Percentiles rank a stretch among this genome's conserved stretches.
Evolutionary conservation across 2,329 filamentous ascomycete genomes (phyloP).

Genomic region (Colletotrichum lini): DNA sequence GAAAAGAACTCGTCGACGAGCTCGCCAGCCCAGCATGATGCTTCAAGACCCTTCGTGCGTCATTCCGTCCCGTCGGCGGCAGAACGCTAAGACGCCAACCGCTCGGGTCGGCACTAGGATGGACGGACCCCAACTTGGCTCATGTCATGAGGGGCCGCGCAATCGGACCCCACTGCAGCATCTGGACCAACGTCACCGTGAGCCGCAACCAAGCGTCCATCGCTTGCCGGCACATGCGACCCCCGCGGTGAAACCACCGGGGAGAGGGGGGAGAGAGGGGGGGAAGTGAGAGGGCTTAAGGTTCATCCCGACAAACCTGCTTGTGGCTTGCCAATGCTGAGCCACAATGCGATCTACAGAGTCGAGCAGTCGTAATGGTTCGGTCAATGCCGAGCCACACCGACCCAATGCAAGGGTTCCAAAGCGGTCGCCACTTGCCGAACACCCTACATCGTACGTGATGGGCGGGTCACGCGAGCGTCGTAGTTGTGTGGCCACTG

Average conservation of each 20-base stretch:
- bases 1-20: not conserved
- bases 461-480: slow-evolving; percentile 1
- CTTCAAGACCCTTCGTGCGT: slow-evolving; percentile 30
- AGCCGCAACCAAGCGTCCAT: not conserved
- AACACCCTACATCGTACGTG: not conserved
- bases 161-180: slow-evolving; percentile 25
- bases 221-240: slow-evolving; percentile 1
- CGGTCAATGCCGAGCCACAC: slow-evolving; percentile 26
- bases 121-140: slow-evolving; percentile 26
- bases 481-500: slow-evolving; percentile 13
- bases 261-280: too few species aligned
- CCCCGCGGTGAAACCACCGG: not conserved
- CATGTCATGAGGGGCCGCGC: slow-evolving; percentile 38
- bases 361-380: not conserved
- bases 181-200: slow-evolving; percentile 35
- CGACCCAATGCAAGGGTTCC: not conserved
- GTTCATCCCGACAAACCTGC: slow-evolving; percentile 4
- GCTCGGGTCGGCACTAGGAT: slow-evolving; percentile 21
- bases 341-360: slow-evolving; percentile 15
- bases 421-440: slow-evolving; percentile 3
- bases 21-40: slow-evolving; percentile 17
- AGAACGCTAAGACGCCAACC: slow-evolving; percentile 28
- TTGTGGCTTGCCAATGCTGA: slow-evolving; percentile 26
- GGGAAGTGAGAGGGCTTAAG: not conserved
- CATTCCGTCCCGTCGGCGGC: slow-evolving; percentile 29